phyloP scores from a whole-genome alignment of 768 basidiomycete genomes.

The Phylloporus scabripes region DNA sequence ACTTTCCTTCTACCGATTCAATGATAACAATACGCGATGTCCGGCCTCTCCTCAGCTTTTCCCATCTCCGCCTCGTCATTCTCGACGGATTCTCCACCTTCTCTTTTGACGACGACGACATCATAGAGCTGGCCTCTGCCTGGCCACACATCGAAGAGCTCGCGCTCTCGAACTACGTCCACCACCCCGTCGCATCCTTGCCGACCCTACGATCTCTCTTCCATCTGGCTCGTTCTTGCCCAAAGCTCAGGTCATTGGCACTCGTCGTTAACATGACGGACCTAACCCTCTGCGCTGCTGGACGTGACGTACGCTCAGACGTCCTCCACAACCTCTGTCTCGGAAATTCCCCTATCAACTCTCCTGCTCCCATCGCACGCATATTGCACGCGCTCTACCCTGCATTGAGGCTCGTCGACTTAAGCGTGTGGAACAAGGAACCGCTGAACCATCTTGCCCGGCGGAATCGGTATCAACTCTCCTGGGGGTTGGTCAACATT shows the following conservation, averaged over 20 bases:
- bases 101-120: conserved; percentile 13
- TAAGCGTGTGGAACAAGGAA: conserved; percentile 15
- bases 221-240: conserved; percentile 10
- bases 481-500: conserved; percentile 18
- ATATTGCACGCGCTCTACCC: conserved; percentile 15
- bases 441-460: conserved; percentile 8
- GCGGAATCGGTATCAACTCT: conserved; percentile 10
- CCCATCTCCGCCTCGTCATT: conserved; percentile 8
- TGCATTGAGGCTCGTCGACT: conserved; percentile 14
- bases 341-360: conserved; percentile 18
- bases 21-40: conserved; percentile 6
- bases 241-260: conserved; percentile 12
- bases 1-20: neutral
- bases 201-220: conserved; percentile 19
- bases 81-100: conserved; percentile 16
- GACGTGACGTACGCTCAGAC: neutral
- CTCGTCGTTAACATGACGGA: conserved; percentile 23
- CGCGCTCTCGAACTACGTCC: conserved; percentile 13
- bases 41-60: conserved; percentile 13
- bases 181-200: conserved; percentile 9
- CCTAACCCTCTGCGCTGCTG: neutral
- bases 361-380: conserved; percentile 7
- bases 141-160: conserved; percentile 24
- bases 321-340: conserved; percentile 12
- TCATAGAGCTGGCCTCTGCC: conserved; percentile 10